phyloP scores from a whole-genome alignment of 1,284 basidiomycete genomes.

The Marasmius sp. region DNA sequence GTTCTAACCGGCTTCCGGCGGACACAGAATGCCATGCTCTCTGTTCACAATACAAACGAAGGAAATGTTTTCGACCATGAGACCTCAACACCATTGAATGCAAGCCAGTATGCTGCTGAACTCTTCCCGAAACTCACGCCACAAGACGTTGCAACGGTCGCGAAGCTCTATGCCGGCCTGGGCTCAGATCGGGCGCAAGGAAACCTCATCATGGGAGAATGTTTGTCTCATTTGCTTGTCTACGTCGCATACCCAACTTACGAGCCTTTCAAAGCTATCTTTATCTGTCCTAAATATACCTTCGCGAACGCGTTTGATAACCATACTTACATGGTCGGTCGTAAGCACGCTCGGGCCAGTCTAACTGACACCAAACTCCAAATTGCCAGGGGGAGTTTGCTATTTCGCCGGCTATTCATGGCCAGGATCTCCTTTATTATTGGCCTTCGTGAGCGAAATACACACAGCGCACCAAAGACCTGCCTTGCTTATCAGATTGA shows the following conservation, averaged over 20 bases:
- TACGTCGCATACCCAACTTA: not conserved
- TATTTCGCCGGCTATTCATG: slow-evolving; percentile 35
- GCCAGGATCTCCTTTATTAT: slow-evolving; percentile 32
- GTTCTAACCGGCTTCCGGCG: not conserved
- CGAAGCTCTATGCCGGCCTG: slow-evolving; percentile 5
- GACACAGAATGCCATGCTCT: slow-evolving; percentile 20
- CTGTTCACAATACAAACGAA: slow-evolving; percentile 40
- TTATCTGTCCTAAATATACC: slow-evolving; percentile 36
- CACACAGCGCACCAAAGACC: not conserved
- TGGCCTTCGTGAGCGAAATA: slow-evolving; percentile 24
- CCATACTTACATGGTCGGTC: not conserved
- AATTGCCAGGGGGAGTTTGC: slow-evolving; percentile 32
- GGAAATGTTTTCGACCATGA: slow-evolving; percentile 31
- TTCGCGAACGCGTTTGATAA: slow-evolving; percentile 8
- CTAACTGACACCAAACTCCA: not conserved
- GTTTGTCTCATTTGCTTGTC: slow-evolving; percentile 10
- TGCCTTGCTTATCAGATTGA: not conserved
- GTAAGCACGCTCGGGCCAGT: not conserved
- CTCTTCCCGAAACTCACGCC: slow-evolving; percentile 20
- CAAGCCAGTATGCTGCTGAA: slow-evolving; percentile 8
- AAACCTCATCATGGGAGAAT: slow-evolving; percentile 24
- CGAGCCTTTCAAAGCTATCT: slow-evolving; percentile 26
- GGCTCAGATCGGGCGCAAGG: slow-evolving; percentile 4
- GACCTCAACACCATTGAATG: not conserved
- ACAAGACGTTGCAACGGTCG: slow-evolving; percentile 4